Percentiles rank a stretch among this genome's conserved stretches.
Conservation (phyloP, 768 basidiomycete genomes). For the Phanerodontia chrysosporium region DNA sequence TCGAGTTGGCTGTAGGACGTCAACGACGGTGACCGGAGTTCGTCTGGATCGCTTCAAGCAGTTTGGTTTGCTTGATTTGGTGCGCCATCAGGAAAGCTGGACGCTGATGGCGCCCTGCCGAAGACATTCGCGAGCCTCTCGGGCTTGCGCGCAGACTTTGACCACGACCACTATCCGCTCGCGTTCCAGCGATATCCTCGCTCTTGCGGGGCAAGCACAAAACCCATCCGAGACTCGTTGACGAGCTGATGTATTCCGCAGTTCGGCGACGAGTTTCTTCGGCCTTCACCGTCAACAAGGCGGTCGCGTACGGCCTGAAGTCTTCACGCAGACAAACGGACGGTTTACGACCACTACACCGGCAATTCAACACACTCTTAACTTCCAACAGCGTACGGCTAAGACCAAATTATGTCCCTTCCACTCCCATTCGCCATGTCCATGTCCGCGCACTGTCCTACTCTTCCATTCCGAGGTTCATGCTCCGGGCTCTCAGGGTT, state of each 20-base stretch:
- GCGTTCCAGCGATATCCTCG: background rate
- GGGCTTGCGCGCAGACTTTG: background rate
- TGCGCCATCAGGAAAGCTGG: background rate
- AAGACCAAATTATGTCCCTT: conserved; percentile 43
- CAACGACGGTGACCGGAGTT: too few relatives aligned
- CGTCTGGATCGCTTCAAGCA: too few relatives aligned
- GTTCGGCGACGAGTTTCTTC: conserved; percentile 36
- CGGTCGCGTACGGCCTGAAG: conserved; percentile 50
- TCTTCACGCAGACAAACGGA: conserved; percentile 33
- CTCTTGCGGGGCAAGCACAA: background rate
- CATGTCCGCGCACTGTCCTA: conserved; percentile 81
- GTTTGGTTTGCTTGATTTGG: background rate
- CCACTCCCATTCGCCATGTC: conserved; percentile 52
- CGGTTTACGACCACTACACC: conserved; percentile 42
- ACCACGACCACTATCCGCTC: background rate
- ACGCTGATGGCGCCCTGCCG: conserved; percentile 2
- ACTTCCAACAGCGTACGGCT: conserved; percentile 43
- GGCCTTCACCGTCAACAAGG: conserved; percentile 36
- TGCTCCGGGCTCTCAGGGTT: conserved; percentile 82
- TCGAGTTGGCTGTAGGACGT: too few relatives aligned
- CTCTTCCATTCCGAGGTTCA: conserved; percentile 82
- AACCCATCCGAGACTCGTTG: background rate
- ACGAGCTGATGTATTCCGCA: conserved; percentile 39
- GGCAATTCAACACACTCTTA: conserved; percentile 55
- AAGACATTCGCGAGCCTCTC: background rate